Evolutionary conservation across 345 rosid species (phyloP), one percentile per base, ranked within the genome.

Genomic region (Chamaenerion angustifolium): DNA sequence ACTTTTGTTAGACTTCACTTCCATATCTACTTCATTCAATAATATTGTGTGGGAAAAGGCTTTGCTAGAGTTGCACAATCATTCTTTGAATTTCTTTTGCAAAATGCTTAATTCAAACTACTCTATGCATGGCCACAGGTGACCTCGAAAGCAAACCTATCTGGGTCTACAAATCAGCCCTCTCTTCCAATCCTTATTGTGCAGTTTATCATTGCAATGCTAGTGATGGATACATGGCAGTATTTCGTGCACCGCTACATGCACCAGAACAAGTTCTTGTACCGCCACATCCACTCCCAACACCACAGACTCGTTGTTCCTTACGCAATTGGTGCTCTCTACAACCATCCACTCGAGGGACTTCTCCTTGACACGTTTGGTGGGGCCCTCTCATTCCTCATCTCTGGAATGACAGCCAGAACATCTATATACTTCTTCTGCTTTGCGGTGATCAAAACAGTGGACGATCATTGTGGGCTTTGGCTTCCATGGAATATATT

Each of bases 351-450:
- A 0, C 71, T 82, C 3, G 85, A 82, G 61, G 85, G 81, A 43
- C 80, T 82, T 56, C 62, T 80, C 64, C 82, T 79, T 1, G 90
- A 82, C 62, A 82, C 82, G 10, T 73, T 74, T 1, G 90, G 85
- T 1, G 85, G 83, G 37, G 90, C 85, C 35, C 55, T 75, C 51
- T 73, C 85, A 41, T 82, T 82, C 71, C 76, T 82, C 12, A 60
- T 75, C 35, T 76, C 90, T 1, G 90, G 85, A 42, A 82, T 82
- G 90, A 78, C 90, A 10, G 83, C 90, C 10, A 64, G 85, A 13
- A 82, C 83, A 6, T 76, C 74, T 43, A 79, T 72, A 15, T 43
- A 74, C 19, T 79, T 82, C 76, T 82, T 82, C 68, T 79, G 90
- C 72, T 76, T 78, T 17, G 78, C 79, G 11, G 73, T 73, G 37